phyloP scores from a whole-genome alignment of 1,284 basidiomycete genomes.

The Ganoderma multipileum region DNA sequence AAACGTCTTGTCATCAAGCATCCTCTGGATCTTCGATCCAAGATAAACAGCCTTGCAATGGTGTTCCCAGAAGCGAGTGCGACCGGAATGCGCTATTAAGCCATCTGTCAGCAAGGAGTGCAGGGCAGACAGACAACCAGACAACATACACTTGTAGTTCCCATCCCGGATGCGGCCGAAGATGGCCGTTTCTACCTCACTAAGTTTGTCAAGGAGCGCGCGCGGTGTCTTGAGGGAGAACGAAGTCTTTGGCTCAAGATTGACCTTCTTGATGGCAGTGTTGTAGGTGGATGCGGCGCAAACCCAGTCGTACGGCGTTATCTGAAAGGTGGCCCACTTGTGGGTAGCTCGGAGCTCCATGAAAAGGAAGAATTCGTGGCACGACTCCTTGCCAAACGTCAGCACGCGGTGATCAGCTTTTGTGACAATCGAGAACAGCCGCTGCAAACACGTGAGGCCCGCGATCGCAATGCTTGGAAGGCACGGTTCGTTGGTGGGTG shows the following conservation, averaged over 20 bases:
- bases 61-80: not conserved
- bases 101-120: too few species aligned
- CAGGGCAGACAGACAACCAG: too few species aligned
- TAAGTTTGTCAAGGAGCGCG: slow-evolving; percentile 6
- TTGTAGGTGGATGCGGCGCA: slow-evolving; percentile 12
- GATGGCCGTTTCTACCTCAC: not conserved
- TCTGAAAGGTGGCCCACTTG: slow-evolving; percentile 20
- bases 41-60: not conserved
- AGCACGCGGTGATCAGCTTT: not conserved
- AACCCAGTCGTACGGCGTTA: slow-evolving; percentile 21
- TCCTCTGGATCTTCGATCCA: not conserved
- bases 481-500: not conserved
- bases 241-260: not conserved
- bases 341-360: slow-evolving; percentile 18
- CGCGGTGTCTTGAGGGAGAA: not conserved
- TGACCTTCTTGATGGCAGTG: not conserved
- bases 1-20: not conserved
- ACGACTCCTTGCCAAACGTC: not conserved
- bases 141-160: too few species aligned
- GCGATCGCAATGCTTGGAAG: not conserved
- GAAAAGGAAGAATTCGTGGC: slow-evolving; percentile 21
- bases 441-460: not conserved
- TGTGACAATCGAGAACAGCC: not conserved
- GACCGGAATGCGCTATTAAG: too few species aligned
- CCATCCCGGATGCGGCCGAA: not conserved